These are phyloP conservation scores for Talaromyces proteolyticus DNA, from an alignment of 495 filamentous ascomycete species.

Conservation along the genomic window DNA sequence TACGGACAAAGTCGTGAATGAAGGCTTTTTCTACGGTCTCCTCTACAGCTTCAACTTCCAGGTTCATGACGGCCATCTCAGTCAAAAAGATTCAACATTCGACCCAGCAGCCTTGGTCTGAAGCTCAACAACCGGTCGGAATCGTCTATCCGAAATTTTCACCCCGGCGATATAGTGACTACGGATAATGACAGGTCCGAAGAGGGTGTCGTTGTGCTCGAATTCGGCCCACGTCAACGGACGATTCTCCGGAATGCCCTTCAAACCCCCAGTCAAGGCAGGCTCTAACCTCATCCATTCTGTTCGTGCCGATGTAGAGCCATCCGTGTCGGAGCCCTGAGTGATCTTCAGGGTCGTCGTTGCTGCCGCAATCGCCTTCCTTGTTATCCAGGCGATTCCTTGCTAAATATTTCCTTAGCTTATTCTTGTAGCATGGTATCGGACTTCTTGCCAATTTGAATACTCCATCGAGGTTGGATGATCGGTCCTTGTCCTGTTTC, in stretches of 20 bases:
- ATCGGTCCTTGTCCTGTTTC: background rate
- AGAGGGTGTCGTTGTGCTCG: conserved; percentile 3
- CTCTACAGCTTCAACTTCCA: background rate
- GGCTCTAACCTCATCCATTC: background rate
- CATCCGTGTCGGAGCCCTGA: background rate
- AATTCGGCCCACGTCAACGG: background rate
- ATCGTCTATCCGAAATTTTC: background rate
- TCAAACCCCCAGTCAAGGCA: background rate
- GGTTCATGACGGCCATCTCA: background rate
- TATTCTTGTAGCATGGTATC: background rate
- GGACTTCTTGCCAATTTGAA: background rate
- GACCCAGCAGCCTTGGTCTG: conserved; percentile 1
- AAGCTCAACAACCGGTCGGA: conserved; percentile 3
- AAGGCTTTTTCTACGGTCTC: background rate
- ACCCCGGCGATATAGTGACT: conserved; percentile 2
- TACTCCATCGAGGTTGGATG: background rate
- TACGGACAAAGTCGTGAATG: conserved; percentile 2
- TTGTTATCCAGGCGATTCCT: background rate
- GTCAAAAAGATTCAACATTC: background rate
- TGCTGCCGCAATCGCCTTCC: background rate
- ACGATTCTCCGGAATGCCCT: background rate
- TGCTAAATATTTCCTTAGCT: background rate
- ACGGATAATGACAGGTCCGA: conserved; percentile 1
- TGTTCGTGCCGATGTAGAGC: background rate
- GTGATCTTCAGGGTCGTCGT: background rate